These are phyloP conservation scores for Lactuca sativa DNA, from an alignment of 129 eudicot genomes.

Conservation along the genomic window DNA sequence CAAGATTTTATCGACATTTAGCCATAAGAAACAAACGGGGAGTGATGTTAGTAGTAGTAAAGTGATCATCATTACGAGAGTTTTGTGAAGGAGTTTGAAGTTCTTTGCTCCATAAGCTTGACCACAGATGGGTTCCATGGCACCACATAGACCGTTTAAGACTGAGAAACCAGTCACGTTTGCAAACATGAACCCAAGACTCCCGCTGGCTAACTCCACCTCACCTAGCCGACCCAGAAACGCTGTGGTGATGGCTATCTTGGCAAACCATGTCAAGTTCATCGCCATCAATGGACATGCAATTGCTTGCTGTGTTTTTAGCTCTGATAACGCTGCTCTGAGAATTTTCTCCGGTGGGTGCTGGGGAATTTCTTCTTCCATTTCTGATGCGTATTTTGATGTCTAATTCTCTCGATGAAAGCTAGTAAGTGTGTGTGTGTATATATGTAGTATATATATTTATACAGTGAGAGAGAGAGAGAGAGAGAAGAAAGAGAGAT, in stretches of 20 bases:
- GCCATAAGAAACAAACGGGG: conserved; percentile 70
- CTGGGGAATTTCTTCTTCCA: conserved; percentile 32
- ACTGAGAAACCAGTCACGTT: conserved; percentile 88
- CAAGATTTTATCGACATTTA: conserved; percentile 66
- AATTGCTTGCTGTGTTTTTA: conserved; percentile 57
- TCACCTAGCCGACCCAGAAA: conserved; percentile 90
- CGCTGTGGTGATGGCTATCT: conserved; percentile 70
- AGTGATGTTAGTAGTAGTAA: conserved; percentile 48
- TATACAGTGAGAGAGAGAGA: not conserved
- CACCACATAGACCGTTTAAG: conserved; percentile 64
- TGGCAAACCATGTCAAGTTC: conserved; percentile 80
- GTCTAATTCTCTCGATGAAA: conserved; percentile 5
- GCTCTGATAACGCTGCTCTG: conserved; percentile 42
- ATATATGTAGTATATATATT: not conserved
- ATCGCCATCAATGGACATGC: conserved; percentile 55
- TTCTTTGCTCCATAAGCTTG: conserved; percentile 93
- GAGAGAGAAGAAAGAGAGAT: conserved; percentile 6
- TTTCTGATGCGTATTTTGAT: conserved; percentile 5
- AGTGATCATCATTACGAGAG: conserved; percentile 61
- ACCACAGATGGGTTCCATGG: conserved; percentile 97
- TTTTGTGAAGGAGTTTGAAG: conserved; percentile 69
- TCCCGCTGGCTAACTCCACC: conserved; percentile 76
- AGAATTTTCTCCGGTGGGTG: conserved; percentile 29
- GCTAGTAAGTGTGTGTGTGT: not conserved
- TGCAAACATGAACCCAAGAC: conserved; percentile 77